phyloP scores from a whole-genome alignment of 345 rosid genomes.

The Populus simonii region DNA sequence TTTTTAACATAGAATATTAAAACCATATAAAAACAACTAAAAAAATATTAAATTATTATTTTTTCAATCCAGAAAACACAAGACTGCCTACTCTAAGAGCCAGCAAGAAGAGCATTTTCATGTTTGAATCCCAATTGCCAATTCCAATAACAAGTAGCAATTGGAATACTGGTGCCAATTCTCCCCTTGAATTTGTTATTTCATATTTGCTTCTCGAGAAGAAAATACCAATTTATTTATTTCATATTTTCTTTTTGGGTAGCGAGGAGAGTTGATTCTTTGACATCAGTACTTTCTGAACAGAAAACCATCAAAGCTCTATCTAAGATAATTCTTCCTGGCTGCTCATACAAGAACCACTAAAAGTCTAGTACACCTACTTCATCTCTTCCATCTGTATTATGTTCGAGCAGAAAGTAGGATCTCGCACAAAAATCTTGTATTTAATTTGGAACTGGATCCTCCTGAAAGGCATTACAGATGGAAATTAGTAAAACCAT shows the following conservation, averaged over 20 bases:
- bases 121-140: too few species aligned
- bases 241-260: background rate
- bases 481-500: background rate
- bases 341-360: background rate
- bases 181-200: too few species aligned
- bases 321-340: background rate
- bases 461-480: background rate
- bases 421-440: background rate
- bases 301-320: background rate
- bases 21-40: too few species aligned
- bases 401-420: background rate
- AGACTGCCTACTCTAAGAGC: too few species aligned
- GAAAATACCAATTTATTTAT: too few species aligned
- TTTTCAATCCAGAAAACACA: too few species aligned
- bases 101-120: too few species aligned
- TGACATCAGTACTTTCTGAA: background rate
- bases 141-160: too few species aligned
- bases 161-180: too few species aligned
- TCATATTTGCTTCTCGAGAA: too few species aligned
- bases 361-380: background rate
- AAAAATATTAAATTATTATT: too few species aligned
- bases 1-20: too few species aligned
- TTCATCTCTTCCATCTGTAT: background rate
- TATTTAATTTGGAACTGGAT: background rate
- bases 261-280: background rate